Percentiles rank a stretch among this genome's conserved stretches.
These are phyloP conservation scores for Dothideomycetidae sp. DNA, from an alignment of 2,329 filamentous ascomycete genomes.

Conservation along the genomic window DNA sequence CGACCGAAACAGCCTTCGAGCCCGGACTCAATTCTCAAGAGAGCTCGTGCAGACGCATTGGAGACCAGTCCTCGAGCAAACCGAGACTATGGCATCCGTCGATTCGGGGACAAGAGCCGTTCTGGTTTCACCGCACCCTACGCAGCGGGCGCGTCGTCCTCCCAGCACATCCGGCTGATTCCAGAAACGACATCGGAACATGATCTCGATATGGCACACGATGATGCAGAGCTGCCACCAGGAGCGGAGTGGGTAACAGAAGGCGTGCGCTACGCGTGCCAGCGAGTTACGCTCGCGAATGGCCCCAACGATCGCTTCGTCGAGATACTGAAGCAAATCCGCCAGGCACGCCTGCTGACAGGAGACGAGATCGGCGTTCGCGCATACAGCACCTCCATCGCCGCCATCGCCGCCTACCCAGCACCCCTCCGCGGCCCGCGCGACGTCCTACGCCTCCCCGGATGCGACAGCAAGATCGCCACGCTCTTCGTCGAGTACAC, in stretches of 20 bases:
- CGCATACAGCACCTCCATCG: conserved; percentile 79
- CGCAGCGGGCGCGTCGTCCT: conserved; percentile 5
- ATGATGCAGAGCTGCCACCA: conserved; percentile 41
- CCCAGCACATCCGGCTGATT: conserved; percentile 34
- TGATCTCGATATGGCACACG: conserved; percentile 38
- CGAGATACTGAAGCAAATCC: conserved; percentile 57
- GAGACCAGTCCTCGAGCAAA: background rate
- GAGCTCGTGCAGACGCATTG: conserved; percentile 33
- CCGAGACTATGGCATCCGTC: conserved; percentile 14
- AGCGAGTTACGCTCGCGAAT: conserved; percentile 56
- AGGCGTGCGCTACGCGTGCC: conserved; percentile 59
- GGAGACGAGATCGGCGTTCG: conserved; percentile 67
- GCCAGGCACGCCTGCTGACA: conserved; percentile 52
- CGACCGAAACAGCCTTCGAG: conserved; percentile 15
- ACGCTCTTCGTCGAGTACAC: conserved; percentile 65
- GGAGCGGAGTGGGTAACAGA: conserved; percentile 56
- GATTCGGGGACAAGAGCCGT: conserved; percentile 22
- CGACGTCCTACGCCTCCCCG: conserved; percentile 46
- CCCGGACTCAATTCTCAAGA: conserved; percentile 29
- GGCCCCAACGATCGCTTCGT: conserved; percentile 67
- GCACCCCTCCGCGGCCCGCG: conserved; percentile 33
- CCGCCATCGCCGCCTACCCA: conserved; percentile 70
- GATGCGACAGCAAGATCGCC: conserved; percentile 69
- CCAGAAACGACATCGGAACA: conserved; percentile 67
- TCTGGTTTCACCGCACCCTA: conserved; percentile 14